Percentiles rank a stretch among this genome's conserved stretches.
phyloP scores from a whole-genome alignment of 2,329 filamentous ascomycete species.

The Arthrobotrys entomopaga region DNA sequence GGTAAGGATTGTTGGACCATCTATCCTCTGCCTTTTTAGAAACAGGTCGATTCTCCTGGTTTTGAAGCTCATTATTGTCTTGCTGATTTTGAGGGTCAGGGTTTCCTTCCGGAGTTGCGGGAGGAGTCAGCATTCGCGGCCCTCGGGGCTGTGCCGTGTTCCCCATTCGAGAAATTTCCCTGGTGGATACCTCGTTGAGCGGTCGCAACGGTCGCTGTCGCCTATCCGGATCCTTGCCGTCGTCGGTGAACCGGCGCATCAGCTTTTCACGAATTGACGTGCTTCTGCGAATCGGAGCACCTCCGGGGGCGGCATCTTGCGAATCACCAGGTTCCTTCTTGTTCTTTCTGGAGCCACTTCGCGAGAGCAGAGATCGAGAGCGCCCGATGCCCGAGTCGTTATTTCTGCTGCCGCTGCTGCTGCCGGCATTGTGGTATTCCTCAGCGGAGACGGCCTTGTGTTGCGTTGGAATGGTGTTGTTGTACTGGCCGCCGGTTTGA shows the following conservation, averaged over 20 bases:
- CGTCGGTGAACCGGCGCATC: slow-evolving; percentile 54
- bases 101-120: slow-evolving; percentile 14
- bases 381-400: slow-evolving; percentile 4
- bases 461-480: slow-evolving; percentile 49
- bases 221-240: slow-evolving; percentile 42
- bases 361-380: slow-evolving; percentile 36
- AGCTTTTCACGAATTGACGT: slow-evolving; percentile 50
- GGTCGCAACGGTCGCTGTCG: slow-evolving; percentile 42
- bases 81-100: slow-evolving; percentile 40
- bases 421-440: slow-evolving; percentile 22
- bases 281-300: slow-evolving; percentile 19
- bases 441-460: slow-evolving; percentile 43
- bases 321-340: slow-evolving; percentile 5
- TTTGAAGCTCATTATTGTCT: slow-evolving; percentile 49
- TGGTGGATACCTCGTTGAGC: slow-evolving; percentile 48
- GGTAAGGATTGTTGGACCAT: slow-evolving; percentile 53
- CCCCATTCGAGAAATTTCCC: slow-evolving; percentile 50
- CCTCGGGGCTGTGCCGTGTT: slow-evolving; percentile 39
- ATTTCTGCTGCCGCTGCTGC: background rate
- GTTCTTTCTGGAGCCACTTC: slow-evolving; percentile 35
- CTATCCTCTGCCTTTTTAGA: slow-evolving; percentile 40
- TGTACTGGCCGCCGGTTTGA: slow-evolving; percentile 55
- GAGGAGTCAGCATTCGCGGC: slow-evolving; percentile 23
- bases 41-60: slow-evolving; percentile 46
- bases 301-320: slow-evolving; percentile 13